Base-by-base conservation (phyloP, 106 monocot species). In the Alisma plantagoaquatica region DNA sequence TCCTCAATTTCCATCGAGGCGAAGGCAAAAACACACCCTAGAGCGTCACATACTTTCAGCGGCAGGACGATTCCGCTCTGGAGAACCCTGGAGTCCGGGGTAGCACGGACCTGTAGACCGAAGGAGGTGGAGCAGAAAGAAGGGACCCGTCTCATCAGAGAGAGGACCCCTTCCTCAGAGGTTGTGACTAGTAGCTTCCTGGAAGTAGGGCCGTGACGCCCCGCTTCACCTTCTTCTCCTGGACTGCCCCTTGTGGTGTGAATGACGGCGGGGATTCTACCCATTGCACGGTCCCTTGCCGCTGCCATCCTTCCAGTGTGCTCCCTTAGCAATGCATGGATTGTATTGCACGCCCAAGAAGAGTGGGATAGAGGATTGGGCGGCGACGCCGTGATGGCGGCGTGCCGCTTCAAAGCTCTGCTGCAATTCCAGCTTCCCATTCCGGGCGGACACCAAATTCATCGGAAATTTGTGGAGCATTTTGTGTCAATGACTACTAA, bases 291-390 rank as follows among this genome's bases (percentile, higher is more conserved):
- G 73, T 76, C 78, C 55, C 52, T 72, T 29, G 72, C 66, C 27
- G 88, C 82, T 42, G 62, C 53, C n/a, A 75, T 64, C 46, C 70
- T 23, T 1, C 88, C 88, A 0, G 69, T 53, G 49, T 54, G 28
- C 56, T 88, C 88, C 52, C 88, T 51, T 9, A 82, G 88, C 44
- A 88, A 72, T 8, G 82, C 88, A 26, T 89, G 73, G 61, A 89
- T 89, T 21, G 88, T 83, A 32, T 78, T 58, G 67, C 64, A 78
- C 21, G 57, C 23, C 0, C 59, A 52, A 49, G 51, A 46, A 49
- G 54, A 54, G 10, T n/a, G 31, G 19, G 57, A n/a, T n/a, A n/a
- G n/a, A n/a, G n/a, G n/a, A n/a, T n/a, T n/a, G n/a, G n/a, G n/a
- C n/a, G n/a, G n/a, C n/a, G n/a, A n/a, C n/a, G n/a, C n/a, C n/a